A percentile compares a stretch with the other conserved stretches of the same genome.
Conservation (phyloP, 331 rosid species). For the Stylosanthes scabra region DNA sequence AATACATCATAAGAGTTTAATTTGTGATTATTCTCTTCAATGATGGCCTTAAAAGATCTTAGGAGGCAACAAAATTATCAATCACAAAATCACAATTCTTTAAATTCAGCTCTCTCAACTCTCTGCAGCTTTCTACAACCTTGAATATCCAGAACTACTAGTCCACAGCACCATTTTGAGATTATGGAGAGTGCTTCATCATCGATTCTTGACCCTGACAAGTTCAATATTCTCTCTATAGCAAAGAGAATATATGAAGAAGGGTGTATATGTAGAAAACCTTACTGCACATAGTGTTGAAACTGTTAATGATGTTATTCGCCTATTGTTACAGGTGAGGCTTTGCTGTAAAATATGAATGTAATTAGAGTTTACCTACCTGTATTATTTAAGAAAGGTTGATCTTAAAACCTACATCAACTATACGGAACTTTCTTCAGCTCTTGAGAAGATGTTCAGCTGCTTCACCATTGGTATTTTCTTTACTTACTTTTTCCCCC, state of each 20-base stretch:
- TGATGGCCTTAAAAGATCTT: too few relatives aligned
- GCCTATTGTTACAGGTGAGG: conserved; percentile 84
- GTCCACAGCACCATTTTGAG: too few relatives aligned
- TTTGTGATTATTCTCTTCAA: too few relatives aligned
- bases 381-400: conserved; percentile 87
- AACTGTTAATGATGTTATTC: conserved; percentile 79
- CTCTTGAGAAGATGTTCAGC: conserved; percentile 95
- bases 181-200: too few relatives aligned
- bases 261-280: conserved; percentile 93
- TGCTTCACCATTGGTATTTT: conserved; percentile 85
- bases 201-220: too few relatives aligned
- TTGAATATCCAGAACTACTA: too few relatives aligned
- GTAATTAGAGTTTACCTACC: conserved; percentile 4
- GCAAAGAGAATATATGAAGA: conserved; percentile 98
- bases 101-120: too few relatives aligned
- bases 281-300: conserved; percentile 77
- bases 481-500: conserved; percentile 47
- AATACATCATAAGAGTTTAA: too few relatives aligned
- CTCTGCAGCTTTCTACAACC: too few relatives aligned
- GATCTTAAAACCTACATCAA: conserved; percentile 76
- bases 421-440: conserved; percentile 82
- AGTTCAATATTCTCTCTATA: conserved; percentile 42
- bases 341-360: conserved; percentile 16
- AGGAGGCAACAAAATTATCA: too few relatives aligned
- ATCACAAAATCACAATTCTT: too few relatives aligned